Conservation (phyloP, 495 filamentous ascomycete genomes). For the Neurospora sp. region DNA sequence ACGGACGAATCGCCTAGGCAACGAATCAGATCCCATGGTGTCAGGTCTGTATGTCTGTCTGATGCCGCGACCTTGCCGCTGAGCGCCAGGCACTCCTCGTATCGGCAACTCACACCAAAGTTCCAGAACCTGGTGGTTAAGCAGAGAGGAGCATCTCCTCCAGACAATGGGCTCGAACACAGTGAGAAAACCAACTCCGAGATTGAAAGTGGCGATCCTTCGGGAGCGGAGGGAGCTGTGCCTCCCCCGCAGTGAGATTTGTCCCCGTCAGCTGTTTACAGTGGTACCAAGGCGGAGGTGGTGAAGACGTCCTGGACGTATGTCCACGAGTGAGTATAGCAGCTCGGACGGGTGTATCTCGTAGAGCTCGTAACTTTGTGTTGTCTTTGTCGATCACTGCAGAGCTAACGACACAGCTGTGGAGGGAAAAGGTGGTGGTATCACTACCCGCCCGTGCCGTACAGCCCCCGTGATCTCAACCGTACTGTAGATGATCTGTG, state of each 20-base stretch:
- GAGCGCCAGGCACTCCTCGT: background rate
- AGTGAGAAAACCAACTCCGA: background rate
- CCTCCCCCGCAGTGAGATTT: background rate
- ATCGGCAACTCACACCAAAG: background rate
- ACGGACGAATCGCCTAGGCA: background rate
- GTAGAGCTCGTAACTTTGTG: background rate
- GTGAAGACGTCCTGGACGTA: background rate
- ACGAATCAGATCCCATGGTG: background rate
- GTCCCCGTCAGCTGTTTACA: background rate
- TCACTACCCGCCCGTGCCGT: background rate
- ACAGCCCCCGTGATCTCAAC: background rate
- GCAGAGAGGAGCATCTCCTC: background rate
- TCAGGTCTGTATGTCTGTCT: background rate
- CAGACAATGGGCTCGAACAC: background rate
- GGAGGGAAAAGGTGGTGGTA: background rate
- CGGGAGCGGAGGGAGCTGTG: background rate
- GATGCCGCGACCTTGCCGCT: background rate
- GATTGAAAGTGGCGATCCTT: background rate
- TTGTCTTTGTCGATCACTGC: background rate
- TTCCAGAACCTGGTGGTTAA: background rate
- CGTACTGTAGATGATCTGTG: background rate
- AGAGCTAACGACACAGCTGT: background rate
- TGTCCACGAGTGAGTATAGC: background rate
- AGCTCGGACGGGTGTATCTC: background rate
- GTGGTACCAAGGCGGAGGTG: background rate